Percentiles rank a stretch among this genome's conserved stretches.
These are phyloP conservation scores for Cercospora berteroae DNA, from an alignment of 2,329 filamentous ascomycete species.

Conservation along the genomic window DNA sequence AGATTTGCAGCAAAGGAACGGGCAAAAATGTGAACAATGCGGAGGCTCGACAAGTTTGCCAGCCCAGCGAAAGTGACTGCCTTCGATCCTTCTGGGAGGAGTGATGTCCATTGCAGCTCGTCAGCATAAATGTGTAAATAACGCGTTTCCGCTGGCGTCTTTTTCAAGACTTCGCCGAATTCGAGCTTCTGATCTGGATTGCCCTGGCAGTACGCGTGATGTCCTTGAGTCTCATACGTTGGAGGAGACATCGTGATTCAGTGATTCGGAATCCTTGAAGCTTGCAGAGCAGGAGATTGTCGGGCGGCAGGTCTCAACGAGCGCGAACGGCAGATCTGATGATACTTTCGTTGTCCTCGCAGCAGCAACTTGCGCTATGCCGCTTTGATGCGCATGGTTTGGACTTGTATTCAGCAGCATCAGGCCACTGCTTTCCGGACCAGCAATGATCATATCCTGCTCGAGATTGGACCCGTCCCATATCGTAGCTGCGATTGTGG, in stretches of 20 bases:
- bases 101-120: not conserved
- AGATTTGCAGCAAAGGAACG: not conserved
- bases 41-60: not conserved
- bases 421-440: too few species aligned
- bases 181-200: not conserved
- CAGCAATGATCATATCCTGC: too few species aligned
- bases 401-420: too few species aligned
- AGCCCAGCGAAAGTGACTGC: not conserved
- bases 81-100: not conserved
- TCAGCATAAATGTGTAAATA: not conserved
- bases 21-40: not conserved
- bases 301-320: too few species aligned
- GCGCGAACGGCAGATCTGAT: too few species aligned
- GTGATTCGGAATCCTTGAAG: too few species aligned
- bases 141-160: not conserved
- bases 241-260: not conserved
- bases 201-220: not conserved
- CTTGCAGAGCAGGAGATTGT: too few species aligned
- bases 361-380: too few species aligned
- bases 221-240: not conserved
- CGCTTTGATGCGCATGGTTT: too few species aligned
- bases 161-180: not conserved
- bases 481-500: too few species aligned
- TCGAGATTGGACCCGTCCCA: too few species aligned
- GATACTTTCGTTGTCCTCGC: too few species aligned